A percentile compares a stretch with the other conserved stretches of the same genome.
phyloP scores from a whole-genome alignment of 176 grass and related monocot genomes.

The Rhynchospora breviuscula region DNA sequence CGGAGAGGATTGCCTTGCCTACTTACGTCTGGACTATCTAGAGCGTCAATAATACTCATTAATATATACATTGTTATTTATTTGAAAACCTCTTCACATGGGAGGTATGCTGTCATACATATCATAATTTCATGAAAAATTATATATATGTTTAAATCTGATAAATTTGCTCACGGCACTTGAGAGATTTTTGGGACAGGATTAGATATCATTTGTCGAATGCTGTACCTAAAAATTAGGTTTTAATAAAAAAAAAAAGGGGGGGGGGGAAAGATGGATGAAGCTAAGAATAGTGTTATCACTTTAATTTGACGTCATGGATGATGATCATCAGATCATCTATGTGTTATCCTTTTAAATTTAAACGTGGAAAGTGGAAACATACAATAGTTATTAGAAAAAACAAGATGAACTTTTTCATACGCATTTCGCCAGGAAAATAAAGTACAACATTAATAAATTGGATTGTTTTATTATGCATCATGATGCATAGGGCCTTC shows the following conservation, averaged over 20 bases:
- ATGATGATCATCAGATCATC: no score
- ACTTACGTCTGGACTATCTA: background rate
- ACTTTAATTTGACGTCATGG: background rate
- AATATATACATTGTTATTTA: background rate
- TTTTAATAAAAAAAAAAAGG: background rate
- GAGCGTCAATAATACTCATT: background rate
- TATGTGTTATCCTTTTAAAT: no score
- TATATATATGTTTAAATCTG: background rate
- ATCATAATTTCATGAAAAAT: background rate
- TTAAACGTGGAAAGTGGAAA: no score
- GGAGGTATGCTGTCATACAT: background rate
- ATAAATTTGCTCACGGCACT: background rate
- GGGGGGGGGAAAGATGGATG: background rate
- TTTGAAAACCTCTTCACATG: background rate
- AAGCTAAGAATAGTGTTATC: background rate
- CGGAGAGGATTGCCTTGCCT: background rate
- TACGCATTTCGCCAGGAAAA: no score
- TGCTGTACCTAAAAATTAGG: background rate
- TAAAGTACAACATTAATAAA: no score
- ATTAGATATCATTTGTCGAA: background rate
- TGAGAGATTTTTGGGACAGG: background rate
- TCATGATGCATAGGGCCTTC: no score
- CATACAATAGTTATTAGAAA: no score
- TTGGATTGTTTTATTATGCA: no score
- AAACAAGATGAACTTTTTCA: no score